A percentile compares a stretch with the other conserved stretches of the same genome.
Evolutionary conservation across 169 alveolate species (phyloP).

Genomic region (Plasmodium relictum): DNA sequence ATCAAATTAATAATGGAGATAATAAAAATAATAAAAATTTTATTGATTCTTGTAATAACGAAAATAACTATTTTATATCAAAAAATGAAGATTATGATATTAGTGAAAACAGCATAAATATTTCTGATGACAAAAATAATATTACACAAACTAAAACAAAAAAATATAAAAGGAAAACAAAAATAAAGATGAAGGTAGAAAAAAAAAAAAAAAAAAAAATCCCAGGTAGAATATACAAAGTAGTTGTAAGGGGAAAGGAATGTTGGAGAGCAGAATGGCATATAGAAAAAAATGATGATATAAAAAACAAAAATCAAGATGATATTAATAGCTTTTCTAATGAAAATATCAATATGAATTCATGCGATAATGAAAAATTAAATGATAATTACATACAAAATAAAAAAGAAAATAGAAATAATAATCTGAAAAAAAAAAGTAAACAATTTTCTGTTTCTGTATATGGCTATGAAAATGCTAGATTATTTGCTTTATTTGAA

Average conservation of each 20-base stretch:
- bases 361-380: neutral
- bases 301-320: neutral
- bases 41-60: neutral
- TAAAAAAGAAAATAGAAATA: neutral
- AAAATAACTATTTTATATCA: neutral
- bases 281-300: slow-evolving; percentile 2
- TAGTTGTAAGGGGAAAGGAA: slow-evolving; percentile 68
- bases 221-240: slow-evolving; percentile 66
- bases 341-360: neutral
- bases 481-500: slow-evolving; percentile 64
- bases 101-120: neutral
- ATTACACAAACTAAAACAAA: neutral
- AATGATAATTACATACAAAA: neutral
- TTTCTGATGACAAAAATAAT: neutral
- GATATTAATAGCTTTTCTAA: neutral
- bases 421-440: slow-evolving; percentile 37
- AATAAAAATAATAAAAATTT: too few relatives aligned
- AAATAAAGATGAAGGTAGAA: slow-evolving; percentile 10
- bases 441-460: slow-evolving; percentile 70
- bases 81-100: neutral
- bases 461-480: slow-evolving; percentile 74
- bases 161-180: slow-evolving; percentile 11
- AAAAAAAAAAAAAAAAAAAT: slow-evolving; percentile 66
- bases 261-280: slow-evolving; percentile 78
- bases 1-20: neutral